phyloP scores from a whole-genome alignment of 208 protist species.

The Endotrypanum monterogeii region DNA sequence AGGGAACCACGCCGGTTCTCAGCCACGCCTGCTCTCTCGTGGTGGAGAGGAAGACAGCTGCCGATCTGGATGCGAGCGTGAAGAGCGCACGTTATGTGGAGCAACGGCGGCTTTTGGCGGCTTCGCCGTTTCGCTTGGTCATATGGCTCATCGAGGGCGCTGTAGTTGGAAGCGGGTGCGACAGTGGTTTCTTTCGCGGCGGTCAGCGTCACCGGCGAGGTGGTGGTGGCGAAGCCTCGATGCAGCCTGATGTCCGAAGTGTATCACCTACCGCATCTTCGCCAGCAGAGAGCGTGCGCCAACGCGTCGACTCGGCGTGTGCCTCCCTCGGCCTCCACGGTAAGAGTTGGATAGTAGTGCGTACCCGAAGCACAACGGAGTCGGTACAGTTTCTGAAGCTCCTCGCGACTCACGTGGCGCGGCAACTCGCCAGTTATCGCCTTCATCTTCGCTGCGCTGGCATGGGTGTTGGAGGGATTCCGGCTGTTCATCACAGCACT shows the following conservation, averaged over 20 bases:
- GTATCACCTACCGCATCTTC: slow-evolving; percentile 9
- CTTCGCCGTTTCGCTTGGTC: slow-evolving; percentile 51
- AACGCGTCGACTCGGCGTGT: slow-evolving; percentile 49
- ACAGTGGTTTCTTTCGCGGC: neutral
- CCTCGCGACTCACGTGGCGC: slow-evolving; percentile 23
- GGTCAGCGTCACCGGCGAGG: neutral
- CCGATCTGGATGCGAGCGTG: slow-evolving; percentile 74
- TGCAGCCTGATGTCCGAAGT: slow-evolving; percentile 3
- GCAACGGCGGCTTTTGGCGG: slow-evolving; percentile 65
- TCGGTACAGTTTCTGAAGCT: slow-evolving; percentile 42
- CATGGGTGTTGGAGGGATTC: neutral
- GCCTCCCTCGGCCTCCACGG: slow-evolving; percentile 36
- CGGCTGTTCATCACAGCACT: neutral
- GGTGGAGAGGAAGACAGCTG: slow-evolving; percentile 82
- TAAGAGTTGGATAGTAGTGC: slow-evolving; percentile 37
- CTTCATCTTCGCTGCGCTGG: neutral
- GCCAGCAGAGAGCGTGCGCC: slow-evolving; percentile 17
- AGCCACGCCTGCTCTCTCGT: slow-evolving; percentile 51
- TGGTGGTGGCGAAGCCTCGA: neutral
- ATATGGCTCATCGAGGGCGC: slow-evolving; percentile 80
- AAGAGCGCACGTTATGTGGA: slow-evolving; percentile 63
- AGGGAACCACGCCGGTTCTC: slow-evolving; percentile 4
- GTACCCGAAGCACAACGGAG: slow-evolving; percentile 55
- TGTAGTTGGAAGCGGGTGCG: slow-evolving; percentile 8
- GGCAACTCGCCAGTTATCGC: slow-evolving; percentile 17